Evolutionary conservation across 768 basidiomycete genomes (phyloP).

Genomic region (Calocybe indica): DNA sequence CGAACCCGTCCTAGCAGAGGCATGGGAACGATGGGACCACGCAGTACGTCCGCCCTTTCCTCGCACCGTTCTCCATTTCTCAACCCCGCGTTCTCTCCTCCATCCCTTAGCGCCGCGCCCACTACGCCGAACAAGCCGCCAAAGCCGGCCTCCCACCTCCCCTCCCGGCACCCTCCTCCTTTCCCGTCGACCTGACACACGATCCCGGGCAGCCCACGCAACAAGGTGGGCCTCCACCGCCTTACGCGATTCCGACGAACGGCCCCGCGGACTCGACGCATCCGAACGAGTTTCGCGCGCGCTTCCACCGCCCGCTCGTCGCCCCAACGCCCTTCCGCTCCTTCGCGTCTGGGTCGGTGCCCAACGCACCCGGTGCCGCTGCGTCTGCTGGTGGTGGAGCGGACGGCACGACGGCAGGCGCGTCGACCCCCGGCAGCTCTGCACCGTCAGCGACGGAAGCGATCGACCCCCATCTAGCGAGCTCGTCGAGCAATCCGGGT

Average conservation of each 20-base stretch:
- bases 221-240: constrained; percentile 5
- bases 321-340: constrained; percentile 54
- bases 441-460: constrained; percentile 22
- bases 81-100: constrained; percentile 1
- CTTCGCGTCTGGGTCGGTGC: neutral
- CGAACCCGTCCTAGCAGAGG: constrained; percentile 76
- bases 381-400: neutral
- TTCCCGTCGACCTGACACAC: constrained; percentile 21
- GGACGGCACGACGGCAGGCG: constrained; percentile 8
- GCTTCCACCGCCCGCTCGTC: constrained; percentile 56
- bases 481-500: no score
- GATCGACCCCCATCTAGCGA: constrained; percentile 30
- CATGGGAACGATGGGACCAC: constrained; percentile 85
- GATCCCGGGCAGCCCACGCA: constrained; percentile 5
- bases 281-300: constrained; percentile 54
- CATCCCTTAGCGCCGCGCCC: constrained; percentile 29
- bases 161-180: constrained; percentile 19
- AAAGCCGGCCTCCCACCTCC: constrained; percentile 24
- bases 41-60: constrained; percentile 37
- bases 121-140: constrained; percentile 34
- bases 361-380: neutral
- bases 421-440: constrained; percentile 21
- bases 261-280: constrained; percentile 18
- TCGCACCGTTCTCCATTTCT: neutral
- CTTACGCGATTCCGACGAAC: constrained; percentile 12